Conservation (phyloP, 2,329 filamentous ascomycete genomes). For the Lachnellula arida region DNA sequence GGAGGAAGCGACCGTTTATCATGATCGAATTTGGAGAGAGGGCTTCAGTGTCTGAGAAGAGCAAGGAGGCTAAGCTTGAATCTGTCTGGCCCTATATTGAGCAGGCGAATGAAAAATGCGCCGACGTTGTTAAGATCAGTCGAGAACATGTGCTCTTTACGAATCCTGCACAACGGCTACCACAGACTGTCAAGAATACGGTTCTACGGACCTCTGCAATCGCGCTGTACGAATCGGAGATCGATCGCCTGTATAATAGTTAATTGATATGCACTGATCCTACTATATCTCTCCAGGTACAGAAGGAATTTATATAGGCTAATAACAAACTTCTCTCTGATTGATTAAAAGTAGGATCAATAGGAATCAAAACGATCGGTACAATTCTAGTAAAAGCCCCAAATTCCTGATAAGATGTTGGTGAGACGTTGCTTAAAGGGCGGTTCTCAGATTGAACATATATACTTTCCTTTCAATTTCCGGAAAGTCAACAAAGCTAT, state of each 20-base stretch:
- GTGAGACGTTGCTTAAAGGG: too few relatives aligned
- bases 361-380: too few relatives aligned
- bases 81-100: conserved; percentile 21
- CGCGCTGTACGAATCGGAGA: conserved; percentile 26
- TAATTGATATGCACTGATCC: background rate
- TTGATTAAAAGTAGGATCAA: too few relatives aligned
- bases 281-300: too few relatives aligned
- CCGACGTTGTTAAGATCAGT: conserved; percentile 26
- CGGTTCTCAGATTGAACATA: too few relatives aligned
- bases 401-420: too few relatives aligned
- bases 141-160: conserved; percentile 30
- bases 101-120: conserved; percentile 25
- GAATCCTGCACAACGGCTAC: conserved; percentile 29
- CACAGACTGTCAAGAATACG: conserved; percentile 34
- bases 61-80: background rate
- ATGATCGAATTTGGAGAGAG: background rate
- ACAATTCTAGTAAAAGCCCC: too few relatives aligned
- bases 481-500: too few relatives aligned
- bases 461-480: too few relatives aligned
- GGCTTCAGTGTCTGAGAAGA: background rate
- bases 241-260: conserved; percentile 30
- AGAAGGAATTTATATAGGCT: too few relatives aligned
- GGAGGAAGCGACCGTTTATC: background rate
- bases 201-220: conserved; percentile 29
- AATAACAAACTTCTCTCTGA: too few relatives aligned